phyloP scores from a whole-genome alignment of 164 flowering plant genomes.

The Taxillus chinensis region DNA sequence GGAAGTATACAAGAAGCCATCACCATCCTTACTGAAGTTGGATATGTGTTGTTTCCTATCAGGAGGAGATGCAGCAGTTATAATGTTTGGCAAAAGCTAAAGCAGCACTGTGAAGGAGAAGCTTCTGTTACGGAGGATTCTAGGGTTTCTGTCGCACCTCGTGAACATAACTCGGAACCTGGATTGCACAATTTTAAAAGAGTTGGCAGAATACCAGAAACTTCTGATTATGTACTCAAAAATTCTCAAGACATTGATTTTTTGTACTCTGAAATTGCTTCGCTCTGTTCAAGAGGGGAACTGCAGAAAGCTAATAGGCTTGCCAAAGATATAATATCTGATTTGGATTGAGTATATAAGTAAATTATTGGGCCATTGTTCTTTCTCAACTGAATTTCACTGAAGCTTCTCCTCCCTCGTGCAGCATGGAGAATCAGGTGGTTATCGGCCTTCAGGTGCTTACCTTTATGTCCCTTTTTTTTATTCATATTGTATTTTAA shows the following conservation, averaged over 20 bases:
- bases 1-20: conserved; percentile 63
- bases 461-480: neutral
- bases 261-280: conserved; percentile 38
- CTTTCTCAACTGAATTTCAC: neutral
- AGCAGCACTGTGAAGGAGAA: conserved; percentile 10
- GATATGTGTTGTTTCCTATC: conserved; percentile 33
- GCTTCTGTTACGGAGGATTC: conserved; percentile 3
- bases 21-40: conserved; percentile 49
- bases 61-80: conserved; percentile 7
- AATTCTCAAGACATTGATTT: conserved; percentile 27
- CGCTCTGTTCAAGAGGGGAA: conserved; percentile 57
- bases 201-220: conserved; percentile 8
- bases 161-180: conserved; percentile 9
- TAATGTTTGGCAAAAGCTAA: conserved; percentile 7
- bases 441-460: neutral
- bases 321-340: conserved; percentile 34
- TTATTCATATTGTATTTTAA: too few species aligned
- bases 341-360: neutral
- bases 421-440: neutral
- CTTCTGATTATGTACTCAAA: conserved; percentile 2
- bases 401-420: conserved; percentile 1
- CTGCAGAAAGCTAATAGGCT: conserved; percentile 37
- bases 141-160: conserved; percentile 5
- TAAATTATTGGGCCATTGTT: neutral
- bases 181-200: conserved; percentile 1